These are phyloP conservation scores for Saururus chinensis DNA, from an alignment of 164 flowering plant genomes.

Conservation along the genomic window DNA sequence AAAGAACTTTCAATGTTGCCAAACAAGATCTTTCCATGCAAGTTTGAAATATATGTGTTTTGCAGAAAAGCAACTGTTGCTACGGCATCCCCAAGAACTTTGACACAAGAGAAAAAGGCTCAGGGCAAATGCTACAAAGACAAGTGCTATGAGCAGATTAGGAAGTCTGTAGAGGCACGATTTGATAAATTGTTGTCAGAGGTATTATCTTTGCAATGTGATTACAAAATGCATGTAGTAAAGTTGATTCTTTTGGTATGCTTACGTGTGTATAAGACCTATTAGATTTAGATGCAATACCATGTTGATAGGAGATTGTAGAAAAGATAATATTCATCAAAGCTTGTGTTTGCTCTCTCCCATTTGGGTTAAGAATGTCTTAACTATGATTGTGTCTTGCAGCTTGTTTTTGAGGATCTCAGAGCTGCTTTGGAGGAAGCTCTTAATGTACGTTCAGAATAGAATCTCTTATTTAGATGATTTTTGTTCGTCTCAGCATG, in stretches of 20 bases:
- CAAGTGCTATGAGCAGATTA: constrained; percentile 91
- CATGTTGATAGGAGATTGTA: no score
- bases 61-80: constrained; percentile 55
- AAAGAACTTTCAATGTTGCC: not conserved
- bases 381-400: constrained; percentile 10
- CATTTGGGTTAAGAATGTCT: not conserved
- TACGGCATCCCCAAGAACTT: constrained; percentile 48
- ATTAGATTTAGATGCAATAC: no score
- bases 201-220: constrained; percentile 21
- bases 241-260: no score
- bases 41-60: not conserved
- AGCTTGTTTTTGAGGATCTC: constrained; percentile 74
- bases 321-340: not conserved
- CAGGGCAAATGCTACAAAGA: constrained; percentile 97
- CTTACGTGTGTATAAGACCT: no score
- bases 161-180: constrained; percentile 76
- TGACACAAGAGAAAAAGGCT: constrained; percentile 60
- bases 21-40: no score
- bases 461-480: constrained; percentile 1
- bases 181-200: constrained; percentile 70
- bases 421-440: constrained; percentile 97
- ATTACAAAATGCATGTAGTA: not conserved
- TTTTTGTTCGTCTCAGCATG: no score
- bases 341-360: constrained; percentile 6
- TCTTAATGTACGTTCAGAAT: constrained; percentile 36